These are phyloP conservation scores for Discostella pseudostelligera DNA, from an alignment of 108 stramenopile species.

Conservation along the genomic window DNA sequence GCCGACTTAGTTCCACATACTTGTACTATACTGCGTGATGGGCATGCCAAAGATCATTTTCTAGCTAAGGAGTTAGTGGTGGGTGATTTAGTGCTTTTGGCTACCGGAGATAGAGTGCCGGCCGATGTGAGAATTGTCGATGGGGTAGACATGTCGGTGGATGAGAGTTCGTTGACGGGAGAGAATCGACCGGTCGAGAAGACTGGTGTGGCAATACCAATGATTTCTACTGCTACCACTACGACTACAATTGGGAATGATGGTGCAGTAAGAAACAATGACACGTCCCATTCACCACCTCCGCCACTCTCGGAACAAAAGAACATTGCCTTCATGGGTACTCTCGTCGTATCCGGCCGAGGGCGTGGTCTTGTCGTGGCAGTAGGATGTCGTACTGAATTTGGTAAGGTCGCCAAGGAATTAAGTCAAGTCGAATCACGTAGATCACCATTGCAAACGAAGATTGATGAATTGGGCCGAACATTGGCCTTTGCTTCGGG, in stretches of 20 bases:
- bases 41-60: constrained; percentile 62
- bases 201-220: constrained; percentile 31
- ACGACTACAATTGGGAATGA: too few relatives aligned
- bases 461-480: constrained; percentile 95
- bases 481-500: constrained; percentile 76
- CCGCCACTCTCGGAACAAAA: constrained; percentile 77
- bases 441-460: constrained; percentile 91
- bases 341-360: constrained; percentile 86
- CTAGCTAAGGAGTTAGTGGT: constrained; percentile 88
- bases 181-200: constrained; percentile 87
- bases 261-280: background rate
- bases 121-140: constrained; percentile 93
- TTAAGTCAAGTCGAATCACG: constrained; percentile 70
- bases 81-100: constrained; percentile 91
- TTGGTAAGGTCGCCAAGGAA: constrained; percentile 90
- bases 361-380: constrained; percentile 89
- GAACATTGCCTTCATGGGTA: constrained; percentile 94
- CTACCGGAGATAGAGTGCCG: constrained; percentile 92
- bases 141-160: constrained; percentile 70
- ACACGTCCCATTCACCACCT: background rate
- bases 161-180: constrained; percentile 92
- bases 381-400: constrained; percentile 86
- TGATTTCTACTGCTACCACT: background rate
- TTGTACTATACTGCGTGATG: constrained; percentile 84
- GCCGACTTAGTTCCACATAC: constrained; percentile 83